Conservation (phyloP, 441 rosid genomes). For the Adansonia gregorii region DNA sequence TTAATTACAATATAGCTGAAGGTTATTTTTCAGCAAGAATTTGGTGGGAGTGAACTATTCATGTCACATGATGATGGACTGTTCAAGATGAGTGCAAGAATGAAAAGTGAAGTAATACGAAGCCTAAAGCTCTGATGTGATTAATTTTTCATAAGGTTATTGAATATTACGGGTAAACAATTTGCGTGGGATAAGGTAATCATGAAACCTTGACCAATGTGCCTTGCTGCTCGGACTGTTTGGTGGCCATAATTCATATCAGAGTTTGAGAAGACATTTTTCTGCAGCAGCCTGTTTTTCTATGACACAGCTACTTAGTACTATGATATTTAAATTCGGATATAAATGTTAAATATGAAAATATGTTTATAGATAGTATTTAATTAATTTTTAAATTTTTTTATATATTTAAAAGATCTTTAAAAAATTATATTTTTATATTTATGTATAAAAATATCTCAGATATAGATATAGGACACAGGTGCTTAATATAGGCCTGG, state of each 20-base stretch:
- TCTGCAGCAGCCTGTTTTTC: background rate
- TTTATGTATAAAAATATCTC: too few relatives aligned
- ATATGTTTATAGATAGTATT: too few relatives aligned
- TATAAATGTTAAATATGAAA: too few relatives aligned
- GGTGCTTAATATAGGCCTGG: background rate
- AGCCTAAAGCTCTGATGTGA: background rate
- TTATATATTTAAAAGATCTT: too few relatives aligned
- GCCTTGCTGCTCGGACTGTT: background rate
- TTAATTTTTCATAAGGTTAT: too few relatives aligned
- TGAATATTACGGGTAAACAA: too few relatives aligned
- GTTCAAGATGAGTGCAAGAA: constrained; percentile 10
- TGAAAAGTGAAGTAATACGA: background rate
- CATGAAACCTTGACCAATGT: too few relatives aligned
- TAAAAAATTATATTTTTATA: too few relatives aligned
- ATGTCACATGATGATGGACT: constrained; percentile 14
- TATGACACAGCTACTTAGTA: background rate
- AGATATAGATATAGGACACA: too few relatives aligned
- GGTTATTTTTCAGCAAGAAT: background rate
- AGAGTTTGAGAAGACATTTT: background rate
- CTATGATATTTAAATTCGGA: too few relatives aligned
- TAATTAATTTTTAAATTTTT: too few relatives aligned
- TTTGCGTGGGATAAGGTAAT: too few relatives aligned
- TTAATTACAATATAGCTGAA: background rate
- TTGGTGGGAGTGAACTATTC: constrained; percentile 19
- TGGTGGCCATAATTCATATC: background rate